Evolutionary conservation across 495 filamentous ascomycete genomes (phyloP).

Genomic region (Annulohypoxylon maeteangense): DNA sequence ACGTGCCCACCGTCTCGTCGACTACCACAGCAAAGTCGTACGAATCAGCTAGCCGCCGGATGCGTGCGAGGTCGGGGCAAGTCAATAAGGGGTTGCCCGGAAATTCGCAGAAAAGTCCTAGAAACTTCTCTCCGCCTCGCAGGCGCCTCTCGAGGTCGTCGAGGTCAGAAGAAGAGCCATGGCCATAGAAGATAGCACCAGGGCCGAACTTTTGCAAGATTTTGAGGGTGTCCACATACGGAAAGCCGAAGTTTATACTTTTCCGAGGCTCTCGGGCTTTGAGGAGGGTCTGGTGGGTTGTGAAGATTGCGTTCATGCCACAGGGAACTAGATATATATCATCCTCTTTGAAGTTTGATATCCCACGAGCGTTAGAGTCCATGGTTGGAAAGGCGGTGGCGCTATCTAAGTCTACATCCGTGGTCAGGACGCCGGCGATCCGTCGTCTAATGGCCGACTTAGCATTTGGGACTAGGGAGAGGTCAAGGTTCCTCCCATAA

Average conservation of each 20-base stretch:
- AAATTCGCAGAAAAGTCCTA: constrained; percentile 93
- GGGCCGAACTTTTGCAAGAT: constrained; percentile 94
- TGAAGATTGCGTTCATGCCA: constrained; percentile 96
- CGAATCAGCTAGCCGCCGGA: constrained; percentile 79
- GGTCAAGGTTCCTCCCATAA: constrained; percentile 89
- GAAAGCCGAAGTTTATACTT: constrained; percentile 84
- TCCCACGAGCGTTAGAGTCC: constrained; percentile 61
- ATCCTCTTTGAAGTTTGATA: constrained; percentile 80
- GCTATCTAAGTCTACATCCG: constrained; percentile 69
- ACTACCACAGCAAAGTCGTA: constrained; percentile 92
- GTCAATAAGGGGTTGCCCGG: constrained; percentile 91
- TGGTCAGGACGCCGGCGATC: constrained; percentile 87
- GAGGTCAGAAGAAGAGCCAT: constrained; percentile 81
- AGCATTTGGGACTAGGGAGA: constrained; percentile 79
- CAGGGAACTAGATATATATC: constrained; percentile 90
- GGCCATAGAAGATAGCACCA: constrained; percentile 89
- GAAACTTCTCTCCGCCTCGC: constrained; percentile 76
- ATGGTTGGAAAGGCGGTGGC: constrained; percentile 50
- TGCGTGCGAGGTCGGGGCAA: constrained; percentile 83
- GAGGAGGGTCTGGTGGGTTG: constrained; percentile 79
- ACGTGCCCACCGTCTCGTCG: constrained; percentile 96
- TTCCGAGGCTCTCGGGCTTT: constrained; percentile 67
- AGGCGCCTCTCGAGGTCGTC: constrained; percentile 85
- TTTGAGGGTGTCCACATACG: constrained; percentile 96
- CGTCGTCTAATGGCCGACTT: constrained; percentile 85